phyloP scores from a whole-genome alignment of 257 asterid genomes.

The Capsicum pubescens region DNA sequence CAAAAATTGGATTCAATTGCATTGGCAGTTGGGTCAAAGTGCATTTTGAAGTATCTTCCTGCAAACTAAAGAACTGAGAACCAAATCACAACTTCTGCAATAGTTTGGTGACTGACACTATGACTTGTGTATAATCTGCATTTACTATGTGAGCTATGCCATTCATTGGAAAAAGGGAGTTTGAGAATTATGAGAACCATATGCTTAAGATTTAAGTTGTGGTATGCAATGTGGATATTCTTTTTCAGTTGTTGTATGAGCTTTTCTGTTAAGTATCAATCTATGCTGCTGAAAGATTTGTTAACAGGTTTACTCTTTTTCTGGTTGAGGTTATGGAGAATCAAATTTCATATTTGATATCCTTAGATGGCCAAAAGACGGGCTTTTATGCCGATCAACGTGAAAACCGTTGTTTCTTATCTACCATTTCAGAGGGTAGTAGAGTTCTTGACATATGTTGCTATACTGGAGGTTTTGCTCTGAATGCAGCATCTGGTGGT shows the following conservation, averaged over 20 bases:
- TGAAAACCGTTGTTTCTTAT: constrained; percentile 78
- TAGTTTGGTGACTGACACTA: constrained; percentile 9
- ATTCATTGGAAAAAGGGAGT: neutral
- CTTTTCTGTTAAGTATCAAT: neutral
- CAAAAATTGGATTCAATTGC: neutral
- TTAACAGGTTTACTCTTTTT: constrained; percentile 24
- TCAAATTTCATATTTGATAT: constrained; percentile 72
- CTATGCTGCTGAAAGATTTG: constrained; percentile 16
- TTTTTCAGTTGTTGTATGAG: constrained; percentile 8
- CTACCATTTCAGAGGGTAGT: constrained; percentile 76
- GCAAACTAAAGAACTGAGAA: neutral
- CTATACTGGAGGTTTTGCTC: constrained; percentile 94
- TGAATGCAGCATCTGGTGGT: constrained; percentile 86
- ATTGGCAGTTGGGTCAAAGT: neutral
- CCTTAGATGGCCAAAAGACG: constrained; percentile 93
- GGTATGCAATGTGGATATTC: neutral
- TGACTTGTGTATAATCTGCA: neutral
- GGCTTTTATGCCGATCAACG: constrained; percentile 99
- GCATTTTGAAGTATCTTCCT: neutral
- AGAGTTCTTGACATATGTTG: constrained; percentile 86
- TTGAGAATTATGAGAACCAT: neutral
- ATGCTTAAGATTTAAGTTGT: constrained; percentile 1
- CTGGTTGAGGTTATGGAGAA: constrained; percentile 80
- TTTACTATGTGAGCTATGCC: neutral
- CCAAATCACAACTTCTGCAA: constrained; percentile 17